Percentiles rank a stretch among this genome's conserved stretches.
Conservation (phyloP, 345 rosid genomes). For the Anastatica hierochuntica region DNA sequence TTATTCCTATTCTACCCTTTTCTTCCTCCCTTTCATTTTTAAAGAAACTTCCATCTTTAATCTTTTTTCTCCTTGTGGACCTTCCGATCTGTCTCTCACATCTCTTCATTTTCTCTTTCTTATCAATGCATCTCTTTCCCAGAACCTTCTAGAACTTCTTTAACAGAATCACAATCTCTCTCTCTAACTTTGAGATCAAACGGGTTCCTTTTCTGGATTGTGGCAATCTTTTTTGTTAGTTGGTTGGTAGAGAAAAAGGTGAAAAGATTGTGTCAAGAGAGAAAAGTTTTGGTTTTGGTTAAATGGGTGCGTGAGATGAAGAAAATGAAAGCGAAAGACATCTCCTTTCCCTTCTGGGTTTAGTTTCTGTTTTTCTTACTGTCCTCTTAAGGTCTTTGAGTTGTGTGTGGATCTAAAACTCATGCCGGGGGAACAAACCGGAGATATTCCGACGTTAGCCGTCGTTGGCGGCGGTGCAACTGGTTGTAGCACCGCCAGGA, state of each 20-base stretch:
- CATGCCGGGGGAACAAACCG: conserved; percentile 63
- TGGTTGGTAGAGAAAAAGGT: conserved; percentile 3
- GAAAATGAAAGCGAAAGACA: background rate
- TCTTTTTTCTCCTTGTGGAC: conserved; percentile 31
- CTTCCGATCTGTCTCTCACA: conserved; percentile 20
- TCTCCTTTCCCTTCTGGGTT: background rate
- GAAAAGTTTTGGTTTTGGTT: conserved; percentile 17
- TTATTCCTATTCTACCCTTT: conserved; percentile 15
- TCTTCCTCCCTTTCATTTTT: background rate
- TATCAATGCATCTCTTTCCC: conserved; percentile 34
- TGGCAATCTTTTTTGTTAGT: too few relatives aligned
- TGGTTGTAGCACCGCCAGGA: conserved; percentile 27
- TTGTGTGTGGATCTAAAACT: conserved; percentile 9
- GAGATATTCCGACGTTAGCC: conserved; percentile 38
- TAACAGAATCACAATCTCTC: background rate
- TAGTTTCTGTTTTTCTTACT: too few relatives aligned
- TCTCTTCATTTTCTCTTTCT: conserved; percentile 21
- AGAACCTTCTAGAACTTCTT: conserved; percentile 72
- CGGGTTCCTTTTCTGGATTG: background rate
- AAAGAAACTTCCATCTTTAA: background rate
- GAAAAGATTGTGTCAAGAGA: conserved; percentile 2
- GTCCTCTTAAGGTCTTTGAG: conserved; percentile 10
- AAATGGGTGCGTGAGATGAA: conserved; percentile 4
- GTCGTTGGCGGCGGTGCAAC: conserved; percentile 25
- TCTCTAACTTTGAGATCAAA: conserved; percentile 1